Percentiles rank a stretch among this genome's conserved stretches.
phyloP scores from a whole-genome alignment of 139 green algal genomes.

The Chlamydomonas schloesseri region DNA sequence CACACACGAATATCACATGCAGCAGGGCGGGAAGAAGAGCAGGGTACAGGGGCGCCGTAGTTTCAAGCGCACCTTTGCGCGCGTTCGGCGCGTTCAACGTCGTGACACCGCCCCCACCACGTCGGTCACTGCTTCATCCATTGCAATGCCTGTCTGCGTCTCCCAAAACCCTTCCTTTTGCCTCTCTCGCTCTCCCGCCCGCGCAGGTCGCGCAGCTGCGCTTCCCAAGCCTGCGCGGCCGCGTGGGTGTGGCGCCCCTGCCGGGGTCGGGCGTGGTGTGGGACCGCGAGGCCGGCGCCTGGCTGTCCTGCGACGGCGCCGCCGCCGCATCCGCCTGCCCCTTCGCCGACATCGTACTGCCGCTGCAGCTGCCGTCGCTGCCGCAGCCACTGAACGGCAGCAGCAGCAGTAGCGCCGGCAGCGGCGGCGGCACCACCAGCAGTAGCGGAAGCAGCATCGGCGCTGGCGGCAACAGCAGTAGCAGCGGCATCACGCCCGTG shows the following conservation, averaged over 20 bases:
- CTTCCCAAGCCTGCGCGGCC: background rate
- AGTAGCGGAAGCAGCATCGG: background rate
- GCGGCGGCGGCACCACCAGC: no score
- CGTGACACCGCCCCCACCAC: no score
- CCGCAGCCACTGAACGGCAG: background rate
- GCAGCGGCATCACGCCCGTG: background rate
- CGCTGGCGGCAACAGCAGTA: background rate
- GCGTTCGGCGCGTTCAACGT: no score
- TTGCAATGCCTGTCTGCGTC: background rate
- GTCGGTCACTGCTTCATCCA: no score
- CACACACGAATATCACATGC: no score
- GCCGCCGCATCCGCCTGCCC: background rate
- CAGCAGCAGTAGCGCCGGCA: no score
- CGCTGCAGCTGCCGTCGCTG: background rate
- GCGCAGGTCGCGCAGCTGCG: slow-evolving; percentile 2
- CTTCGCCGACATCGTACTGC: background rate
- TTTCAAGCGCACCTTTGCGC: no score
- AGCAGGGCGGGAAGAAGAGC: no score
- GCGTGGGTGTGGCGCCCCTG: background rate
- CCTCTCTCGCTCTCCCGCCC: background rate
- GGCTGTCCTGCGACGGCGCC: background rate
- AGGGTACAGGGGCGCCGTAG: no score
- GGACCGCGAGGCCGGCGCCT: background rate
- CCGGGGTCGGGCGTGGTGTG: slow-evolving; percentile 7
- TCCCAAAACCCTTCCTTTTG: background rate